Evolutionary conservation across 106 monocot genomes (phyloP).

Genomic region (Acorus calamus): DNA sequence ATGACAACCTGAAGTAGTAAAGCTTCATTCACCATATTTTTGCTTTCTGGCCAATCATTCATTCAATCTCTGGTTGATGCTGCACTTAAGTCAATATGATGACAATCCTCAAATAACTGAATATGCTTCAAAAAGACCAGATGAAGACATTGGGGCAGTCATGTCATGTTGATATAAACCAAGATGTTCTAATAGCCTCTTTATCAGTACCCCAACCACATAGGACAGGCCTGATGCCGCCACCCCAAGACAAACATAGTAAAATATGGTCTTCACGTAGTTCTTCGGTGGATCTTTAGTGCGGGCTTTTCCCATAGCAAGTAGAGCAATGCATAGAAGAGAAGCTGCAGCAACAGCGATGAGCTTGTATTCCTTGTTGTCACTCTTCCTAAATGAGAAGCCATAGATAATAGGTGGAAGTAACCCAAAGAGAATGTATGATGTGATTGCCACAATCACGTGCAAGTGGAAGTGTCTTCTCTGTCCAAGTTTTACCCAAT

Average conservation of each 20-base stretch:
- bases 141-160: conserved; percentile 7
- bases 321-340: conserved; percentile 39
- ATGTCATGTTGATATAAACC: conserved; percentile 21
- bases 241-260: conserved; percentile 38
- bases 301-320: conserved; percentile 67
- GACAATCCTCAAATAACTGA: conserved; percentile 5
- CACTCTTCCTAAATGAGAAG: conserved; percentile 45
- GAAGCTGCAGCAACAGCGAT: conserved; percentile 48
- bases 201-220: conserved; percentile 28
- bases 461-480: conserved; percentile 45
- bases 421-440: conserved; percentile 51
- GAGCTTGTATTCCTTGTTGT: conserved; percentile 54
- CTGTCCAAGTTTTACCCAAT: conserved; percentile 53
- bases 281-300: conserved; percentile 18
- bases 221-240: conserved; percentile 42
- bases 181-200: conserved; percentile 23
- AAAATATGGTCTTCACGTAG: conserved; percentile 36
- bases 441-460: conserved; percentile 32
- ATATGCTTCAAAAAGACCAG: not conserved
- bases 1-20: conserved; percentile 4
- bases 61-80: not conserved
- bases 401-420: conserved; percentile 62
- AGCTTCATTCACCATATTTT: not conserved
- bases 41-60: too few relatives aligned
- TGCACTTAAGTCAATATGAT: conserved; percentile 23